These are phyloP conservation scores for Mycena sp. DNA, from an alignment of 1,284 basidiomycete genomes.

Conservation along the genomic window DNA sequence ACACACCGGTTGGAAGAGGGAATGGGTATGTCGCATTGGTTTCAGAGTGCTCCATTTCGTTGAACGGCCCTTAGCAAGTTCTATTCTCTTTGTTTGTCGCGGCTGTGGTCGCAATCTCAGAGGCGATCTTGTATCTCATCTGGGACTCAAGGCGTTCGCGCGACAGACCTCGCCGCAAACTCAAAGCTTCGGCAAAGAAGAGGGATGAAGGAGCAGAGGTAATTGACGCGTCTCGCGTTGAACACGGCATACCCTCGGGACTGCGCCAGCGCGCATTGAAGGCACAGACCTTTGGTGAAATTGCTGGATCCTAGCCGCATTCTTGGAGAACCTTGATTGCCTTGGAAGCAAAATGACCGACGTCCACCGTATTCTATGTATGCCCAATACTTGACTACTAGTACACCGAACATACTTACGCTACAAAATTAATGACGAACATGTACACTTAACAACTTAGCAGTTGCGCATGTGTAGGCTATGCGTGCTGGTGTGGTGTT, in stretches of 20 bases:
- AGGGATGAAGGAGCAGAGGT: slow-evolving; percentile 18
- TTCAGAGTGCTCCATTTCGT: background rate
- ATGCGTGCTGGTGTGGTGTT: too few relatives aligned
- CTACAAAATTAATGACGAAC: too few relatives aligned
- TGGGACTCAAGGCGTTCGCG: slow-evolving; percentile 63
- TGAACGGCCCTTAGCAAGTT: slow-evolving; percentile 57
- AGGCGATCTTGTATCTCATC: slow-evolving; percentile 74
- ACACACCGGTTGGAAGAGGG: slow-evolving; percentile 67
- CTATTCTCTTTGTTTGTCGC: slow-evolving; percentile 69
- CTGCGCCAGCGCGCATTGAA: slow-evolving; percentile 22
- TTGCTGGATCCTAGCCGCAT: background rate
- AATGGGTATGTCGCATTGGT: slow-evolving; percentile 65
- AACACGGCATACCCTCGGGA: slow-evolving; percentile 15
- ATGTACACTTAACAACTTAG: too few relatives aligned
- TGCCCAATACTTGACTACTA: too few relatives aligned
- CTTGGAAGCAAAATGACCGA: too few relatives aligned
- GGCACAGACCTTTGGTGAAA: too few relatives aligned
- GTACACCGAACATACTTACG: too few relatives aligned
- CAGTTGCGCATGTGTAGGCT: too few relatives aligned
- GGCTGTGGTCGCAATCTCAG: slow-evolving; percentile 69
- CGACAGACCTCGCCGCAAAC: slow-evolving; percentile 31
- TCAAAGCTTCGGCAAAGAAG: slow-evolving; percentile 40
- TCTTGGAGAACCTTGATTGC: too few relatives aligned
- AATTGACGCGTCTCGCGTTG: slow-evolving; percentile 20
- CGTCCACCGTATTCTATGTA: too few relatives aligned